Conservation (phyloP, 352 stramenopile genomes). For the Phytophthora agathidicida region DNA sequence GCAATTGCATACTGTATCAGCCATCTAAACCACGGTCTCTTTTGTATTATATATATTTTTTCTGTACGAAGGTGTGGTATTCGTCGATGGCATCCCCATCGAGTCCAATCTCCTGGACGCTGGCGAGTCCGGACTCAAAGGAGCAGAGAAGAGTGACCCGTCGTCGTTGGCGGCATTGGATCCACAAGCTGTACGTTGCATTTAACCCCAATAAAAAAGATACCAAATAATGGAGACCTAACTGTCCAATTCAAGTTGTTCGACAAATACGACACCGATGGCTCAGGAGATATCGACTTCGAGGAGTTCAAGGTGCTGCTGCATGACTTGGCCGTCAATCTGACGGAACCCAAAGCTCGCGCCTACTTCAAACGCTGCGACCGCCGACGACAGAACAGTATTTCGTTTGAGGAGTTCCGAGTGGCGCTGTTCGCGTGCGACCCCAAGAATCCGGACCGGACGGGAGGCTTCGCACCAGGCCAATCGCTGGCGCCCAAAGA, state of each 20-base stretch:
- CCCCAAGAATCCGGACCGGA: conserved; percentile 76
- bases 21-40: background rate
- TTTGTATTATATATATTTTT: conserved; percentile 8
- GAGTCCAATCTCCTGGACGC: conserved; percentile 62
- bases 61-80: conserved; percentile 56
- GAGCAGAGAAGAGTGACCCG: conserved; percentile 48
- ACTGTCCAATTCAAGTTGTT: conserved; percentile 57
- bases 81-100: conserved; percentile 77
- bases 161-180: conserved; percentile 52
- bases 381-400: conserved; percentile 56
- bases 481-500: conserved; percentile 80
- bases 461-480: conserved; percentile 67
- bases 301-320: conserved; percentile 82
- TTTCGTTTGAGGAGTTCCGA: conserved; percentile 85
- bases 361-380: conserved; percentile 86
- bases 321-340: conserved; percentile 54
- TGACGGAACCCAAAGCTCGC: conserved; percentile 73
- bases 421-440: conserved; percentile 82
- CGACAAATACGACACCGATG: conserved; percentile 82
- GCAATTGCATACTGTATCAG: background rate
- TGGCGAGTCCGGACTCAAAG: conserved; percentile 46
- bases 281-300: conserved; percentile 78
- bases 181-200: conserved; percentile 46
- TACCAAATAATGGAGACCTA: background rate
- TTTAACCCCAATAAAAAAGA: background rate